Evolutionary conservation across 2,329 filamentous ascomycete genomes (phyloP).

Genomic region (Fusarium camptoceras): DNA sequence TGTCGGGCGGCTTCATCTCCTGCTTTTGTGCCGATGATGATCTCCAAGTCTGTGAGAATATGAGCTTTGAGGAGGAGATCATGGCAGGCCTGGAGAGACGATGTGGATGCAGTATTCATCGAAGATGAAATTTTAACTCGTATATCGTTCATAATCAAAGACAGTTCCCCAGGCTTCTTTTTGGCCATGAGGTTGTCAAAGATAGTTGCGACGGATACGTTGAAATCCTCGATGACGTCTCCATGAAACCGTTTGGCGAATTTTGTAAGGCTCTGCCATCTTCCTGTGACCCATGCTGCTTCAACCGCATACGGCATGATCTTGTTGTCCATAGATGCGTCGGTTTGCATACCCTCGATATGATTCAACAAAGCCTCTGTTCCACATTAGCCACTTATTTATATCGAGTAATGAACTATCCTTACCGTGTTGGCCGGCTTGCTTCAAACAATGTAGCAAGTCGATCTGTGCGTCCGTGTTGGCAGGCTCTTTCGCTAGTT

Average conservation of each 20-base stretch:
- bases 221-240: conserved; percentile 73
- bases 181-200: conserved; percentile 70
- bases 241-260: conserved; percentile 70
- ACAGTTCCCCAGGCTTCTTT: conserved; percentile 64
- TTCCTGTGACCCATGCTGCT: conserved; percentile 88
- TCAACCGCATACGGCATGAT: conserved; percentile 88
- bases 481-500: conserved; percentile 81
- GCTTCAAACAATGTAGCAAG: conserved; percentile 87
- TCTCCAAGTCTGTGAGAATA: conserved; percentile 86
- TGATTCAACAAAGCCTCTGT: conserved; percentile 87
- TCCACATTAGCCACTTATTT: conserved; percentile 38
- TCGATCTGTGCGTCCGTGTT: conserved; percentile 84
- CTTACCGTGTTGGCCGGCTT: conserved; percentile 93
- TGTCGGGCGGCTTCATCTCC: conserved; percentile 56
- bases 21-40: conserved; percentile 68
- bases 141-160: conserved; percentile 69
- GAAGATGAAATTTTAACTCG: conserved; percentile 77
- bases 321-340: conserved; percentile 65
- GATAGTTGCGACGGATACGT: conserved; percentile 76
- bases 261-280: conserved; percentile 80
- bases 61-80: conserved; percentile 88
- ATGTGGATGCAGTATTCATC: conserved; percentile 80
- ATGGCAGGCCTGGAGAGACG: conserved; percentile 86
- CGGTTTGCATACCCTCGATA: conserved; percentile 77
- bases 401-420: conserved; percentile 52